Evolutionary conservation across 164 flowering plant species (phyloP).

Genomic region (Sedum album): DNA sequence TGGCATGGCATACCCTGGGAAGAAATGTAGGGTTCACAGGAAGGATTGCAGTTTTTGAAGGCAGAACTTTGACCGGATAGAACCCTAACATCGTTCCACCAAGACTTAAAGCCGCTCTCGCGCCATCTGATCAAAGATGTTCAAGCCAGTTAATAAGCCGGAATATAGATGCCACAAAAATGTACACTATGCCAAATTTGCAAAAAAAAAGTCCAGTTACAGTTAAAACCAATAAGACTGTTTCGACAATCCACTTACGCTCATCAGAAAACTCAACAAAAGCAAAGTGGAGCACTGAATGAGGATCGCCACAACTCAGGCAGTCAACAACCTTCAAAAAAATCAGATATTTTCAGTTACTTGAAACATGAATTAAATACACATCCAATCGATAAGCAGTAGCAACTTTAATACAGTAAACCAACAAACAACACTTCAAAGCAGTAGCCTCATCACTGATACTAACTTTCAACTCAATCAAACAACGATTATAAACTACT

Average conservation of each 20-base stretch:
- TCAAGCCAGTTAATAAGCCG: not conserved
- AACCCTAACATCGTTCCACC: constrained; percentile 42
- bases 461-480: too few relatives aligned
- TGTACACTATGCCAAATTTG: not conserved
- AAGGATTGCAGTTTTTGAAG: constrained; percentile 46
- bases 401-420: too few relatives aligned
- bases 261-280: constrained; percentile 44
- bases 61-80: constrained; percentile 40
- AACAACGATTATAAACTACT: not conserved
- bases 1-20: constrained; percentile 31
- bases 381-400: too few relatives aligned
- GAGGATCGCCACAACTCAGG: constrained; percentile 33
- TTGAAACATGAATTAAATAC: not conserved
- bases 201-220: too few relatives aligned
- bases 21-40: constrained; percentile 46
- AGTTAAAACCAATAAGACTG: too few relatives aligned
- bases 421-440: not conserved
- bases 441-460: not conserved
- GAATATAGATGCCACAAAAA: constrained; percentile 1
- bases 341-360: not conserved
- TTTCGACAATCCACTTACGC: constrained; percentile 30
- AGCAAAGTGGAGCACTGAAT: constrained; percentile 40
- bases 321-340: constrained; percentile 33
- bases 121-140: constrained; percentile 27
- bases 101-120: too few relatives aligned